Evolutionary conservation across 192 early-diverging fungal genomes (phyloP), one percentile per base, ranked within the genome.

Genomic region (Coemansia sp.): DNA sequence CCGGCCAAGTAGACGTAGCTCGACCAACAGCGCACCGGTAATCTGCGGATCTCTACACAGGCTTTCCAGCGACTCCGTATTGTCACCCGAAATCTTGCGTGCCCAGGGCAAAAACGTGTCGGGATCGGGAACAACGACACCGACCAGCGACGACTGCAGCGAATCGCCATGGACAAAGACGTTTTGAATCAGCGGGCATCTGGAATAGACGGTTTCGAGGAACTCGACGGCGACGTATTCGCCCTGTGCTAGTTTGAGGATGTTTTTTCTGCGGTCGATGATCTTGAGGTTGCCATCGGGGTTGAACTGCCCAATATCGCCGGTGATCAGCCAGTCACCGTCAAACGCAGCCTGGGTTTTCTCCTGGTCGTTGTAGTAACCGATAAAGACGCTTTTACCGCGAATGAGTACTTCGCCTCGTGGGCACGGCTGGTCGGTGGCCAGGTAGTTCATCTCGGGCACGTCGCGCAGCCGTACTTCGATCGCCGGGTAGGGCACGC

Each of bases 191-290:
- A 97, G 72, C 48, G 71, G 75, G 72, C 87, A 84, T 69, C 91
- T 89, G 22, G 80, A 81, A 69, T 92, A 91, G 3, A 92, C 83
- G 16, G 83, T 82, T 71, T 98, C 96, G 42, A 96, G 84, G 76
- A 92, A 87, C 80, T 98, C 96, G 32, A 93, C 90, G 4, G 95
- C 94, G 61, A 98, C 87, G 68, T 93, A 97, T 76, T 95, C 93
- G 59, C 97, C 95, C 67, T 95, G 93, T 18, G 91, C 80, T 51
- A 96, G 80, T 76, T 92, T 92, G 68, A 94, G 86, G 17, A 93
- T 91, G 61, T 90, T 89, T 81, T 90, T 94, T 29, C 89, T 77
- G 49, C 94, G 88, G 82, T 95, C 93, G 69, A 98, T 89, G 64
- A 98, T 90, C 52, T 76, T 76, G 48, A 97, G 28, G 30, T 88